A percentile compares a stretch with the other conserved stretches of the same genome.
phyloP scores from a whole-genome alignment of 2,329 filamentous ascomycete species.

The Teratosphaeria nubilosa region DNA sequence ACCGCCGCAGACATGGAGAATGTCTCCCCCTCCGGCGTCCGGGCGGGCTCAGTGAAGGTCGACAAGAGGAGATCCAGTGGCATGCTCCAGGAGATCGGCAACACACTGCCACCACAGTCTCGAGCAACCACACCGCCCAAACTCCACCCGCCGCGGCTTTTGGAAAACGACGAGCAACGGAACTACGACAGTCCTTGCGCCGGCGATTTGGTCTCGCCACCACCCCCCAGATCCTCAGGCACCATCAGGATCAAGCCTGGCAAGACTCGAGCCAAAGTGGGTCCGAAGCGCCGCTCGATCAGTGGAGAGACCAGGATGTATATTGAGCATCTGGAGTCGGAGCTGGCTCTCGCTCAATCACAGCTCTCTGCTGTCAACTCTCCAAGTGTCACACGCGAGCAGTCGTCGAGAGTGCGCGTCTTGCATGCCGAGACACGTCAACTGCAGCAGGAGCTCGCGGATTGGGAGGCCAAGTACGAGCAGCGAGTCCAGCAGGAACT shows the following conservation, averaged over 20 bases:
- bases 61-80: slow-evolving; percentile 10
- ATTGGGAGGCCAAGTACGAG: slow-evolving; percentile 29
- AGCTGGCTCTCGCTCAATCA: slow-evolving; percentile 32
- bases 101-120: slow-evolving; percentile 1
- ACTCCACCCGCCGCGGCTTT: background rate
- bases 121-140: background rate
- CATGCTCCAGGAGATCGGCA: slow-evolving; percentile 24
- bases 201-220: slow-evolving; percentile 4
- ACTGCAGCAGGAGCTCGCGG: slow-evolving; percentile 25
- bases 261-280: slow-evolving; percentile 15
- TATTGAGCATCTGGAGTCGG: slow-evolving; percentile 40
- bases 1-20: slow-evolving; percentile 7
- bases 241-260: slow-evolving; percentile 9
- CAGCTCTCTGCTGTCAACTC: slow-evolving; percentile 31
- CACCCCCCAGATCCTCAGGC: slow-evolving; percentile 6
- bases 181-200: slow-evolving; percentile 6
- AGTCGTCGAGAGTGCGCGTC: slow-evolving; percentile 27
- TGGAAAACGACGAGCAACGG: slow-evolving; percentile 8
- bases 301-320: slow-evolving; percentile 35
- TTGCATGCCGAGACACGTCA: slow-evolving; percentile 25
- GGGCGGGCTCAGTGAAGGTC: slow-evolving; percentile 8
- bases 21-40: slow-evolving; percentile 3
- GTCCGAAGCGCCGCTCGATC: slow-evolving; percentile 21
- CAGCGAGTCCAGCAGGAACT: slow-evolving; percentile 25
- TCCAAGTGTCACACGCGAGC: slow-evolving; percentile 27